A percentile compares a stretch with the other conserved stretches of the same genome.
These are phyloP conservation scores for Ambrosiella xylebori DNA, from an alignment of 2,329 filamentous ascomycete species.

Conservation along the genomic window DNA sequence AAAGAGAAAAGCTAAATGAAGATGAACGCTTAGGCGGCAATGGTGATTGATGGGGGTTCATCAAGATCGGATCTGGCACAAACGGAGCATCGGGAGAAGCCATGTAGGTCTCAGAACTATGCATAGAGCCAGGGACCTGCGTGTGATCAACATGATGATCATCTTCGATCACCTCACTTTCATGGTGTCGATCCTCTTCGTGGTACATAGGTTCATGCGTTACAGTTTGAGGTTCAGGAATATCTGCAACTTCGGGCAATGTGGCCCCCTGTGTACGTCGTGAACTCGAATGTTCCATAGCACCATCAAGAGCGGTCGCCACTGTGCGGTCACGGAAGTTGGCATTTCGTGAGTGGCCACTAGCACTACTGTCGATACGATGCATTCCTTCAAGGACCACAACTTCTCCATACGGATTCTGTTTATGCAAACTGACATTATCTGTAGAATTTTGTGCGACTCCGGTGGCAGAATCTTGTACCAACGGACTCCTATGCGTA, in stretches of 20 bases:
- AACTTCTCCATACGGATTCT: conserved; percentile 6
- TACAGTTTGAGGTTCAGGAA: not conserved
- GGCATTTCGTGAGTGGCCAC: not conserved
- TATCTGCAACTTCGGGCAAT: conserved; percentile 3
- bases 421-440: conserved; percentile 6
- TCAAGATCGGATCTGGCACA: conserved; percentile 12
- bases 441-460: conserved; percentile 4
- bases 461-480: not conserved
- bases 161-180: not conserved
- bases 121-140: not conserved
- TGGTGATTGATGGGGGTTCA: conserved; percentile 15
- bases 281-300: conserved; percentile 6
- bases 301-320: not conserved
- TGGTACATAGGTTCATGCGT: not conserved
- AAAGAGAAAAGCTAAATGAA: conserved; percentile 21
- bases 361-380: not conserved
- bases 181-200: not conserved
- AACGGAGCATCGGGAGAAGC: conserved; percentile 7
- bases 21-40: conserved; percentile 18
- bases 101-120: conserved; percentile 14
- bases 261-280: not conserved
- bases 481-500: conserved; percentile 2
- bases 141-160: not conserved
- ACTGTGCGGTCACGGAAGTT: conserved; percentile 6
- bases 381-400: conserved; percentile 2